Evolutionary conservation across 768 basidiomycete species (phyloP).

Genomic region (Trametes maxima): DNA sequence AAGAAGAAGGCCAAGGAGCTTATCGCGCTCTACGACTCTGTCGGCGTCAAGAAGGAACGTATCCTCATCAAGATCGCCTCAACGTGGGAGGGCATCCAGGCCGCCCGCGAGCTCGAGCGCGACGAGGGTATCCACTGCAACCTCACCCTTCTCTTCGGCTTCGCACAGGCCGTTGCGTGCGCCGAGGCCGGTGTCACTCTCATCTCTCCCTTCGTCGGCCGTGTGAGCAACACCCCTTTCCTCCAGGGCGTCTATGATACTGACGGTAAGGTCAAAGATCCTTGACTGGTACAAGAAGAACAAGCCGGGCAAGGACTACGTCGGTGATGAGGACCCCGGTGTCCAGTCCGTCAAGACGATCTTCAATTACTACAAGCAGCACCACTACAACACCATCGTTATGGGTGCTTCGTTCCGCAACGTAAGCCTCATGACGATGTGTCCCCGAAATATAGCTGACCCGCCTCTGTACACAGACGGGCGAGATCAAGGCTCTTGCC

Average conservation of each 20-base stretch:
- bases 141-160: conserved; percentile 98
- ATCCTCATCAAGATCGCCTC: conserved; percentile 99
- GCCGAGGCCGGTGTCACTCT: conserved; percentile 98
- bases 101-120: conserved; percentile 91
- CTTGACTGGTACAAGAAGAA: conserved; percentile 99
- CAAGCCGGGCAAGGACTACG: conserved; percentile 80
- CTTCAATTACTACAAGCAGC: conserved; percentile 99
- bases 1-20: conserved; percentile 90
- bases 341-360: conserved; percentile 95
- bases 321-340: conserved; percentile 93
- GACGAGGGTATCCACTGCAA: conserved; percentile 98
- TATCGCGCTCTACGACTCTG: conserved; percentile 91
- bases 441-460: not conserved
- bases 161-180: conserved; percentile 97
- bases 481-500: conserved; percentile 93
- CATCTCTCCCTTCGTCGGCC: conserved; percentile 99
- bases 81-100: conserved; percentile 99
- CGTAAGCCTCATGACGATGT: conserved; percentile 47
- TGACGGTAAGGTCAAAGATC: conserved; percentile 54
- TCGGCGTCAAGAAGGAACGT: conserved; percentile 92
- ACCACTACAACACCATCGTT: conserved; percentile 98
- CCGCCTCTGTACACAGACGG: conserved; percentile 48
- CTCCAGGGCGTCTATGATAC: too few species aligned
- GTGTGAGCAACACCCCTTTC: conserved; percentile 55
- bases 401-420: conserved; percentile 99